These are phyloP conservation scores for Eucalyptus tenuipes DNA, from an alignment of 345 rosid species.

Conservation along the genomic window DNA sequence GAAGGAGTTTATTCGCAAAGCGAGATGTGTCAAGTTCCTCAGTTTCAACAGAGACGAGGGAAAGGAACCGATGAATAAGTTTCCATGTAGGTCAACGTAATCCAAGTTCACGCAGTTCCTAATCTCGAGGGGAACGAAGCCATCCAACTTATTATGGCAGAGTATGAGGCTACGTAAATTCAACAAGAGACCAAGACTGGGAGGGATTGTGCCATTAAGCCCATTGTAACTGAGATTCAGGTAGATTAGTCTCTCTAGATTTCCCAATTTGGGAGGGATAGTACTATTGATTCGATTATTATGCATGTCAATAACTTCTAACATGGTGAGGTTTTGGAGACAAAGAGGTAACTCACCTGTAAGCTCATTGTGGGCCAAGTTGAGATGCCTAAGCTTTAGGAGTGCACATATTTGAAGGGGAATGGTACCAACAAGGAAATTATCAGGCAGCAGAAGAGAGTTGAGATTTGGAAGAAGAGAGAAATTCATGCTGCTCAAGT, in stretches of 20 bases:
- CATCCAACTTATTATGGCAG: too few species aligned
- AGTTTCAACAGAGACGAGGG: too few species aligned
- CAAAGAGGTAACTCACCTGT: background rate
- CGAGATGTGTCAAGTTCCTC: background rate
- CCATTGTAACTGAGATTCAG: background rate
- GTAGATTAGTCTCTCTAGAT: background rate
- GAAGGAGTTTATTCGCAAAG: background rate
- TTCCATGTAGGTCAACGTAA: too few species aligned
- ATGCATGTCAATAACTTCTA: background rate
- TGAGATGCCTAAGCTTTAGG: background rate
- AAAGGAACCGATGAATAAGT: too few species aligned
- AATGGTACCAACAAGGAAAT: background rate
- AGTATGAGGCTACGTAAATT: background rate
- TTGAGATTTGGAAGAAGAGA: slow-evolving; percentile 3
- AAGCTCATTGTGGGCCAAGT: background rate
- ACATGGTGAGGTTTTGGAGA: background rate
- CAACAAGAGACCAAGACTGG: background rate
- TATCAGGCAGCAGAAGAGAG: background rate
- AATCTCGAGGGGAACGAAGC: too few species aligned
- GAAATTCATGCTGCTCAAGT: background rate
- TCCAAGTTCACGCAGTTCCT: too few species aligned
- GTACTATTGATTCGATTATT: accelerated
- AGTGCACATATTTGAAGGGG: background rate
- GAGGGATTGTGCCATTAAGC: background rate
- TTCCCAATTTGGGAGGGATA: background rate